phyloP scores from a whole-genome alignment of 768 basidiomycete genomes.

The Russula vinacea region DNA sequence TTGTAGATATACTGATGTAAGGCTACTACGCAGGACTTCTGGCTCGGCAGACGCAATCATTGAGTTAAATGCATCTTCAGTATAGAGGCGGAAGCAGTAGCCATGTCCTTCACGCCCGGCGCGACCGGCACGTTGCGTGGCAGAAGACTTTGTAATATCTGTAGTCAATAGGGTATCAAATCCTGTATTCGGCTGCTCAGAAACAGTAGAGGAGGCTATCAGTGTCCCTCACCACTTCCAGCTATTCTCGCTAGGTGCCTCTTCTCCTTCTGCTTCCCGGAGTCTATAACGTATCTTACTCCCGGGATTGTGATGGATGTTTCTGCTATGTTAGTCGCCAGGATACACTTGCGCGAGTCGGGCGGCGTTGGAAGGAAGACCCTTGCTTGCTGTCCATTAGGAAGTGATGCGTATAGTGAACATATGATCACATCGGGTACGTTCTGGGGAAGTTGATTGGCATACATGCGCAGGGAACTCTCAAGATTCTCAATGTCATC shows the following conservation, averaged over 20 bases:
- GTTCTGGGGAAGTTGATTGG: constrained; percentile 57
- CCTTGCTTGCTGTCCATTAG: constrained; percentile 69
- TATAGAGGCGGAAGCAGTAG: constrained; percentile 89
- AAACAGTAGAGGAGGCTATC: background rate
- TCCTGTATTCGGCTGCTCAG: constrained; percentile 45
- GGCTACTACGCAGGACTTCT: constrained; percentile 85
- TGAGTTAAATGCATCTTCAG: constrained; percentile 68
- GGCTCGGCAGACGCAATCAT: constrained; percentile 72
- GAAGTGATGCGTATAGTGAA: constrained; percentile 85
- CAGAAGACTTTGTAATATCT: constrained; percentile 85
- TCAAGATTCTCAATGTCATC: constrained; percentile 93
- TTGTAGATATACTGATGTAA: constrained; percentile 80
- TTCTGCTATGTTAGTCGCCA: constrained; percentile 98
- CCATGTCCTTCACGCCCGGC: constrained; percentile 94
- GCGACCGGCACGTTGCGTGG: constrained; percentile 91
- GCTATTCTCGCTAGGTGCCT: constrained; percentile 66
- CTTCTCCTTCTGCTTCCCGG: constrained; percentile 95
- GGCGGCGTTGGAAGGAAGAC: constrained; percentile 69
- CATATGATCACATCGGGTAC: constrained; percentile 60
- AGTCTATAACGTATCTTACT: constrained; percentile 92
- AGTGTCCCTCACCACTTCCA: constrained; percentile 55
- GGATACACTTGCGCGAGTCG: constrained; percentile 81
- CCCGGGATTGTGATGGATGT: constrained; percentile 97
- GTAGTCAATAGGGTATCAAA: constrained; percentile 83
- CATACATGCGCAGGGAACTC: constrained; percentile 66